Percentiles rank a stretch among this genome's conserved stretches.
phyloP scores from a whole-genome alignment of 208 protist genomes.

The Trichomonas tenax region DNA sequence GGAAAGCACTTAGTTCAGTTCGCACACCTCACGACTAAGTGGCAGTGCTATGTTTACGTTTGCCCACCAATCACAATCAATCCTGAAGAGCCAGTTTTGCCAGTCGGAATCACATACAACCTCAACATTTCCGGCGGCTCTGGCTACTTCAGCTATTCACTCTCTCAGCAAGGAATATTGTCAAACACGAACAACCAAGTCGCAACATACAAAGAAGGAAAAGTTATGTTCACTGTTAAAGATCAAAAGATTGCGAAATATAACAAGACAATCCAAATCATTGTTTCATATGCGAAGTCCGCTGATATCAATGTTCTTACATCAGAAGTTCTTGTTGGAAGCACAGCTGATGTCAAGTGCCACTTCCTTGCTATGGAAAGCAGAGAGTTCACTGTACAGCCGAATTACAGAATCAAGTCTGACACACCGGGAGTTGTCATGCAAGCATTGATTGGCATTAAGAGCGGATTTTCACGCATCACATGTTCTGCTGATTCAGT shows the following conservation, averaged over 20 bases:
- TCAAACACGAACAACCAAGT: neutral
- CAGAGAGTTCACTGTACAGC: neutral
- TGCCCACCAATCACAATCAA: neutral
- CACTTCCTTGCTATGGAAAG: neutral
- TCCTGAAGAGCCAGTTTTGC: neutral
- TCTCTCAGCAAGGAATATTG: neutral
- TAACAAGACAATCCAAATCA: neutral
- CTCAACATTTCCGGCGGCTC: neutral
- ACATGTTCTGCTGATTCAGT: neutral
- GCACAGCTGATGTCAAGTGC: neutral
- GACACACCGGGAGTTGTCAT: neutral
- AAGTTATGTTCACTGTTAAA: neutral
- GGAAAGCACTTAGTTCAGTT: neutral
- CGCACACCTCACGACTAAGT: neutral
- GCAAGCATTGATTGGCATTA: neutral
- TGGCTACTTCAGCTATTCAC: neutral
- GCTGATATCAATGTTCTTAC: neutral
- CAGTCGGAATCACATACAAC: neutral
- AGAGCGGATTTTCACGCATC: neutral
- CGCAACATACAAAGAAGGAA: neutral
- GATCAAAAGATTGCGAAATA: neutral
- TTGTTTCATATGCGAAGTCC: neutral
- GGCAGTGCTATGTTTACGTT: neutral
- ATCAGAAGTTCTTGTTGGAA: neutral
- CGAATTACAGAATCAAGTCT: neutral